Percentiles rank a stretch among this genome's conserved stretches.
Evolutionary conservation across 257 asterid species (phyloP).

Genomic region (Datura wrightii): DNA sequence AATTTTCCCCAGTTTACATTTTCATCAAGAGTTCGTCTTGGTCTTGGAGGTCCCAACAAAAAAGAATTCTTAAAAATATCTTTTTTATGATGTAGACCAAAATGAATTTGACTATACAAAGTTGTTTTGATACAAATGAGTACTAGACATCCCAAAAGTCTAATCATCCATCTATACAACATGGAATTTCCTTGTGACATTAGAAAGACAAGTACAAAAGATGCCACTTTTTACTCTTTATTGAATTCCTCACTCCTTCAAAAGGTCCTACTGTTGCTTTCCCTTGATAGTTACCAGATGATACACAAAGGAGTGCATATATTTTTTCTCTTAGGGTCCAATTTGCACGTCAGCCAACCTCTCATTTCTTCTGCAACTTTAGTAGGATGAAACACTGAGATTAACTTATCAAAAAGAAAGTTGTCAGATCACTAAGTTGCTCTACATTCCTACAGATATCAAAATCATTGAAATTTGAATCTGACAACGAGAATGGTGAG

Average conservation of each 20-base stretch:
- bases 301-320: not conserved
- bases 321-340: not conserved
- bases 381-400: not conserved
- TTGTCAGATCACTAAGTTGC: not conserved
- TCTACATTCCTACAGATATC: not conserved
- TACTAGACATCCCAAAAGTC: constrained; percentile 9
- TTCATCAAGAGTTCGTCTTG: not conserved
- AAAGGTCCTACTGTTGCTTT: constrained; percentile 26
- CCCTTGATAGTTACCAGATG: not conserved
- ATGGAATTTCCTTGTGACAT: not conserved
- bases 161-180: constrained; percentile 5
- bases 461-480: not conserved
- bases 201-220: not conserved
- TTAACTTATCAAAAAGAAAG: constrained; percentile 11
- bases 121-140: not conserved
- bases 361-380: not conserved
- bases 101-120: not conserved
- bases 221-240: not conserved
- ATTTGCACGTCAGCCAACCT: not conserved
- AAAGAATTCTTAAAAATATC: not conserved
- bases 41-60: not conserved
- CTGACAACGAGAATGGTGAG: constrained; percentile 4
- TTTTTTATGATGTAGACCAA: not conserved
- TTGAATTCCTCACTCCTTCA: constrained; percentile 4
- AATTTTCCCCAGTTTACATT: not conserved